Conservation (phyloP, 2,329 filamentous ascomycete genomes). For the Aspergillus sp. region DNA sequence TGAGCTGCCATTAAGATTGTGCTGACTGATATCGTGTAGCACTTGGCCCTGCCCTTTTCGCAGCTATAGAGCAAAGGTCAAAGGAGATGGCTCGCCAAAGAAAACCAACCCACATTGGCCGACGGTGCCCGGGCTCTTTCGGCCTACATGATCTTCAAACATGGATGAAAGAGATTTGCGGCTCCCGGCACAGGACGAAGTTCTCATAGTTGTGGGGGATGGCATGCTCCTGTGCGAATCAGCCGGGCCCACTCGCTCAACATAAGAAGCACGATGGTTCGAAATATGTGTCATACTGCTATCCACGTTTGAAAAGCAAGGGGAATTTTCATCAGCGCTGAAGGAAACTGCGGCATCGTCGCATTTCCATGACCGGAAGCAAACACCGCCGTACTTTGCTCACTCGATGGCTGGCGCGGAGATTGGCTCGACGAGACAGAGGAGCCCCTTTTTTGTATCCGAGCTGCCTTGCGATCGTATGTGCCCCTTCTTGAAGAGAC, state of each 20-base stretch:
- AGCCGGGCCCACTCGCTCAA: background rate
- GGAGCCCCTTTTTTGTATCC: background rate
- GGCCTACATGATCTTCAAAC: slow-evolving; percentile 2
- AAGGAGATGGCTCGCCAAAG: slow-evolving; percentile 2
- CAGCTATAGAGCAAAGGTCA: slow-evolving; percentile 1
- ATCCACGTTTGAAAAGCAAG: background rate
- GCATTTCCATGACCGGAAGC: background rate
- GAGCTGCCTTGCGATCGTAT: background rate
- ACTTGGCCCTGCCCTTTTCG: background rate
- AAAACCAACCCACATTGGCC: slow-evolving; percentile 2
- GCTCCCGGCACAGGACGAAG: background rate
- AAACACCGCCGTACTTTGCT: background rate
- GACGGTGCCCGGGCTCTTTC: background rate
- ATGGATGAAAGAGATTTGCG: slow-evolving; percentile 1
- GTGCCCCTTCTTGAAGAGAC: slow-evolving; percentile 1
- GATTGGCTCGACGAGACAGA: background rate
- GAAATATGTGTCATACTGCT: background rate
- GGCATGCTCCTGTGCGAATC: background rate
- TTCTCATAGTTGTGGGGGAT: background rate
- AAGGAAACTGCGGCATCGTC: background rate
- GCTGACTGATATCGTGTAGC: slow-evolving; percentile 1
- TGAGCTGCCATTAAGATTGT: background rate
- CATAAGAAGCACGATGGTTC: background rate
- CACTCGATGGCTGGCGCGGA: background rate
- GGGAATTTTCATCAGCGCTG: background rate